Conservation (phyloP, 306 rosid genomes). For the Heteromeles arbutifolia region DNA sequence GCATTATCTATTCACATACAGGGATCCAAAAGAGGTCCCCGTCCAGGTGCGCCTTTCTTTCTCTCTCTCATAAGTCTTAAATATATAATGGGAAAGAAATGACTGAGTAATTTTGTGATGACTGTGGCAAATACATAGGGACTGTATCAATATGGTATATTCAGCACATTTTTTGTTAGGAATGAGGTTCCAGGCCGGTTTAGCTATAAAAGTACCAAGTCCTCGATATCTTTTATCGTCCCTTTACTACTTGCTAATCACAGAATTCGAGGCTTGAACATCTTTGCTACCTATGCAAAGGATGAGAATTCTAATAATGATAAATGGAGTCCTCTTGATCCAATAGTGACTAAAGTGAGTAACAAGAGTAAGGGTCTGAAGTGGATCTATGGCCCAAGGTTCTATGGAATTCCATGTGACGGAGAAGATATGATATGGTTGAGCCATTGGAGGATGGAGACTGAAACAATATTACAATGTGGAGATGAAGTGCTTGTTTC, state of each 20-base stretch:
- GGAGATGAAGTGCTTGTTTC: neutral
- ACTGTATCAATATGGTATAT: neutral
- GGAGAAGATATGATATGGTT: constrained; percentile 9
- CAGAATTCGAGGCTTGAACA: neutral
- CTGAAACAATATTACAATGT: neutral
- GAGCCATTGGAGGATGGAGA: neutral
- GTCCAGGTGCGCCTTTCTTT: neutral
- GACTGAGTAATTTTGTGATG: too few species aligned
- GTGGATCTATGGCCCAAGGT: neutral
- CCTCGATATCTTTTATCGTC: neutral
- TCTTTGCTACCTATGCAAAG: neutral
- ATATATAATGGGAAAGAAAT: too few species aligned
- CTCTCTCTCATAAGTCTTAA: too few species aligned
- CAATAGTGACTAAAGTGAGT: too few species aligned
- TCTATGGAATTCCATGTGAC: neutral
- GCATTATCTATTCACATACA: too few species aligned
- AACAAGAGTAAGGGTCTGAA: constrained; percentile 1
- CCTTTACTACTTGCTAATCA: neutral
- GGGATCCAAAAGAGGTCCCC: neutral
- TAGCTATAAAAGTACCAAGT: neutral
- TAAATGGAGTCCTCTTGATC: too few species aligned
- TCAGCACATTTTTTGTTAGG: neutral
- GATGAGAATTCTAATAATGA: rapidly evolving
- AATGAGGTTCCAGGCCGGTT: neutral
- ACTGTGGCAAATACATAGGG: neutral